These are phyloP conservation scores for Scedosporium boydii DNA, from an alignment of 2,329 filamentous ascomycete species.

Conservation along the genomic window DNA sequence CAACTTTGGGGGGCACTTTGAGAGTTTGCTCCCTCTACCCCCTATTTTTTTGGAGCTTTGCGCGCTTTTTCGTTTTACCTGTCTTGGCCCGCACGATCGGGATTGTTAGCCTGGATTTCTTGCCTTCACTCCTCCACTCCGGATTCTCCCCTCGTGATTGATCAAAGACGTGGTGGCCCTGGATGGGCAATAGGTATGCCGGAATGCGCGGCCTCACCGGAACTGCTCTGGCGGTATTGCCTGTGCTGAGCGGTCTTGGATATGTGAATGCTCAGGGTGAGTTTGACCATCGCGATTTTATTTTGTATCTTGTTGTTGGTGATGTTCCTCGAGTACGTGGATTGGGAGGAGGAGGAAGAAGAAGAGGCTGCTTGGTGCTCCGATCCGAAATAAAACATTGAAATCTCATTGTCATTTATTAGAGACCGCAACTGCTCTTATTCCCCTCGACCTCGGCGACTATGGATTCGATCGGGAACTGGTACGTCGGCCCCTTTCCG, in stretches of 20 bases:
- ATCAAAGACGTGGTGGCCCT: not conserved
- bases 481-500: not conserved
- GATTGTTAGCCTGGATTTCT: not conserved
- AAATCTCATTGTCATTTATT: not conserved
- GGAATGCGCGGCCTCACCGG: slow-evolving; percentile 3
- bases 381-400: not conserved
- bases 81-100: not conserved
- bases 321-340: not conserved
- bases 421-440: slow-evolving; percentile 4
- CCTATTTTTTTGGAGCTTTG: slow-evolving; percentile 5
- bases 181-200: not conserved
- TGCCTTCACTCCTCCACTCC: not conserved
- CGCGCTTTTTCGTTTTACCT: not conserved
- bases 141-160: not conserved
- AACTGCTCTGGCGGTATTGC: not conserved
- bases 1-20: not conserved
- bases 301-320: not conserved
- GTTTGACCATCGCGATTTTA: not conserved
- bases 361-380: too few species aligned
- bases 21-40: not conserved
- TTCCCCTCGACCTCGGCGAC: slow-evolving; percentile 5
- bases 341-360: not conserved
- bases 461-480: slow-evolving; percentile 3
- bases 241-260: not conserved
- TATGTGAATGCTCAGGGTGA: slow-evolving; percentile 3